phyloP scores from a whole-genome alignment of 225 moss, liverwort and hornwort genomes.

The Polytrichum commune region DNA sequence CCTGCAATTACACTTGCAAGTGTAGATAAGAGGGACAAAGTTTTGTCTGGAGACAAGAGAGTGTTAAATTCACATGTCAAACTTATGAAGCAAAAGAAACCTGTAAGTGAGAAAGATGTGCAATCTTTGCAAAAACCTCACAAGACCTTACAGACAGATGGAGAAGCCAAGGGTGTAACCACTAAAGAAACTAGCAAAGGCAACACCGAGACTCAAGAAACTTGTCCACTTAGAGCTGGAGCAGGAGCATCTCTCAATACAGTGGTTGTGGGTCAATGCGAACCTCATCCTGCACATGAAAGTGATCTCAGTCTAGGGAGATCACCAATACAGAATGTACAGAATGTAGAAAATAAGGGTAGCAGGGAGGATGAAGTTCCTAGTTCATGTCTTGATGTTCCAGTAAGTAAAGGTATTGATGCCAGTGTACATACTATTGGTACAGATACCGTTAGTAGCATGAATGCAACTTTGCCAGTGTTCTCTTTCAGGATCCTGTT shows the following conservation, averaged over 20 bases:
- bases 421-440: background rate
- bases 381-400: slow-evolving; percentile 21
- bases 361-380: slow-evolving; percentile 12
- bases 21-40: too few species aligned
- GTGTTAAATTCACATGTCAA: too few species aligned
- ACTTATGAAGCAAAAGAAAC: background rate
- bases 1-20: slow-evolving; percentile 14
- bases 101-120: background rate
- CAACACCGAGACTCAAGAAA: slow-evolving; percentile 14
- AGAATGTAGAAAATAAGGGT: slow-evolving; percentile 20
- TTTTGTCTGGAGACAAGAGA: background rate
- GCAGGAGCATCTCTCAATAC: background rate
- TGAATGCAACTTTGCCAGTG: slow-evolving; percentile 3
- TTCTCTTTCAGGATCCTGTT: slow-evolving; percentile 41
- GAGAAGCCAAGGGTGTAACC: background rate
- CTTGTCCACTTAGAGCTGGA: slow-evolving; percentile 2
- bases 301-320: background rate
- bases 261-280: background rate
- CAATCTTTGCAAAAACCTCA: too few species aligned
- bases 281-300: slow-evolving; percentile 4
- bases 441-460: background rate
- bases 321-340: slow-evolving; percentile 27
- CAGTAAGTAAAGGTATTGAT: slow-evolving; percentile 5
- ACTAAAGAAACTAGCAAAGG: background rate
- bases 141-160: too few species aligned